Base-by-base conservation (phyloP, 495 filamentous ascomycete species). In the Annulohypoxylon bovei region DNA sequence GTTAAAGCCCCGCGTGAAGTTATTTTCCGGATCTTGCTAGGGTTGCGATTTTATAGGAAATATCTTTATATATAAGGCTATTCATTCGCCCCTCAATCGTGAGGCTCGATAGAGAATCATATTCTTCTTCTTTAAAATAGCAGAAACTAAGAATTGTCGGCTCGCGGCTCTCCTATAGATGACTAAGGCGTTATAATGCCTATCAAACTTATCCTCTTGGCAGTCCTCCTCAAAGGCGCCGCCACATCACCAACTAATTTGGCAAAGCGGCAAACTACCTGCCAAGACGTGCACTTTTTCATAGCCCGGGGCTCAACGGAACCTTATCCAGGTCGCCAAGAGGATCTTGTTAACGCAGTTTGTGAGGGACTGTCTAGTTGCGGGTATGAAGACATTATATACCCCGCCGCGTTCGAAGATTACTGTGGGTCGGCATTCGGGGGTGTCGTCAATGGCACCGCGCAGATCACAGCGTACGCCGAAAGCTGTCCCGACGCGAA, bases 361-460 rank as follows among this genome's bases (percentile, higher is more conserved):
- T 52, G 49, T 18, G 49, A 52, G n/a, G 49, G 49, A 1, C 12
- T 30, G 7, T 52, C 49, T 6, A 52, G 49, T 9, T 52, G 49
- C 27, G 49, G 49, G 22, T 52, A 32, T n/a, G 49, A 52, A 32
- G 49, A 30, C n/a, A 52, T 52, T 12, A 52, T 52, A 32, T 52
- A 52, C 7, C 49, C 49, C 8, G 25, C 49, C 12, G 1, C 49
- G 7, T 30, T 52, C n/a, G 49, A 32, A 0, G n/a, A 52, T 5
- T 52, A 52, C 27, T 52, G 49, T 20, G 28, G 14, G 5, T 52
- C 49, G 4, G 49, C 27, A 9, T 52, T n/a, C 28, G 49, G 28
- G 1, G 49, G 49, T 12, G 49, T 32, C 3, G 16, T 32, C 27
- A 52, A 52, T 20, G 49, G 49, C 25, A 52, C 49, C 14, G 49